Evolutionary conservation across 2,329 filamentous ascomycete genomes (phyloP), one percentile per base, ranked within the genome.

Genomic region (Helotiales sp.): DNA sequence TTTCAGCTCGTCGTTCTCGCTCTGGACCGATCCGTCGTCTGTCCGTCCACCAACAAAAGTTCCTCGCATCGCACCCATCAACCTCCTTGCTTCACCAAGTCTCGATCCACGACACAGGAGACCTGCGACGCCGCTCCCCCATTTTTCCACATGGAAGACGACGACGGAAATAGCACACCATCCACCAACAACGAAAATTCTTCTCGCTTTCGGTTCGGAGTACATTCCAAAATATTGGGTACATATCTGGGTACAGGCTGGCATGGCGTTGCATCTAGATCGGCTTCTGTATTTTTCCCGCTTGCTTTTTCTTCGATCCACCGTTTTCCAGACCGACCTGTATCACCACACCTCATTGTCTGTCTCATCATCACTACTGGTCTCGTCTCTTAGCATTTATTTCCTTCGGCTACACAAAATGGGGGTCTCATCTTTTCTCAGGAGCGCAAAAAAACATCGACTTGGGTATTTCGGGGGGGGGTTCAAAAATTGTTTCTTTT

Each of bases 261-360:
- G 40, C 40, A 45, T 45, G 72, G 71, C 71, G 71, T 74, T 74
- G 62, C 70, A 75, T 73, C 63, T 74, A 73, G 72, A 74, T 28
- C 34, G 63, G 20, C 47, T 67, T 67, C 57, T 66, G 63, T 45
- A 59, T 43, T 59, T 63, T 63, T 65, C 59, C 43, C 60, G 40
- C 24, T 61, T 66, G 43, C 22, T 66, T 67, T 61, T 54, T 54
- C 57, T 57, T 45, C 17, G 40, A 45, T 45, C 40, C 40, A n/a
- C 17, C 17, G 30, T 70, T 66, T 37, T 37, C 11, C 20, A 34
- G 54, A 37, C 22, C 30, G 54, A 37, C 22, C 30, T 67, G 65
- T 64, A 64, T 61, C 55, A 63, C 59, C 54, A 61, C 47, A 52
- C 20, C 17, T 20, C 40, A 34, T 55, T 15, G 24, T 30, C 10